Evolutionary conservation across 129 eudicot genomes (phyloP).

Genomic region (Centella asiatica): DNA sequence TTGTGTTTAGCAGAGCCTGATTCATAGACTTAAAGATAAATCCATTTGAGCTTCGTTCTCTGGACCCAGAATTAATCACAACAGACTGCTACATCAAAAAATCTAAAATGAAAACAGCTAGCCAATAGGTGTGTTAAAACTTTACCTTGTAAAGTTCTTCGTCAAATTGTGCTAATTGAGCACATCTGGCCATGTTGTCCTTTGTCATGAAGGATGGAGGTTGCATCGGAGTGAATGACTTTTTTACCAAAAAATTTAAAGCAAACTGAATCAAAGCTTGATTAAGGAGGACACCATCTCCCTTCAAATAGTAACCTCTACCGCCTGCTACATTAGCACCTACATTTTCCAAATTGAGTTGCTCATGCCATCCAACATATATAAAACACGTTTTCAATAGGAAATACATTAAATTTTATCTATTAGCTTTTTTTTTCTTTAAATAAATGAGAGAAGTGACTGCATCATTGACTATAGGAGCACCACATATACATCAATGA

Average conservation of each 20-base stretch:
- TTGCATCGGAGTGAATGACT: conserved; percentile 52
- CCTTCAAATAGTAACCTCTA: conserved; percentile 86
- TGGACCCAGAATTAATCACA: background rate
- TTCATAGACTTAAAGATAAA: too few relatives aligned
- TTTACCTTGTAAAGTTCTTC: conserved; percentile 97
- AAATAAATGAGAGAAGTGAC: too few relatives aligned
- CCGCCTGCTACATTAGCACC: conserved; percentile 98
- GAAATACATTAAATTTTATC: background rate
- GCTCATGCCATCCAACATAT: too few relatives aligned
- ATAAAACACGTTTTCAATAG: background rate
- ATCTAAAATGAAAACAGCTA: background rate
- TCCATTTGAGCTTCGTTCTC: too few relatives aligned
- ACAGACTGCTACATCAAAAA: background rate
- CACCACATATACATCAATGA: too few relatives aligned
- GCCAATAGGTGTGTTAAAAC: too few relatives aligned
- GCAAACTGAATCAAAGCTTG: conserved; percentile 90
- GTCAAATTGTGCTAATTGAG: conserved; percentile 90
- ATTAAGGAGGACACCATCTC: conserved; percentile 79
- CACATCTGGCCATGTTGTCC: conserved; percentile 91
- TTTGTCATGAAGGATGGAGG: conserved; percentile 91
- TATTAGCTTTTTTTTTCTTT: too few relatives aligned
- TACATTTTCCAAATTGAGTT: conserved; percentile 15
- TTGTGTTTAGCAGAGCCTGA: too few relatives aligned
- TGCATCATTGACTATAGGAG: too few relatives aligned
- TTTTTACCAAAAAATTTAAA: conserved; percentile 60